Percentiles rank a stretch among this genome's conserved stretches.
Evolutionary conservation across 106 monocot genomes (phyloP).

Genomic region (Acorus calamus): DNA sequence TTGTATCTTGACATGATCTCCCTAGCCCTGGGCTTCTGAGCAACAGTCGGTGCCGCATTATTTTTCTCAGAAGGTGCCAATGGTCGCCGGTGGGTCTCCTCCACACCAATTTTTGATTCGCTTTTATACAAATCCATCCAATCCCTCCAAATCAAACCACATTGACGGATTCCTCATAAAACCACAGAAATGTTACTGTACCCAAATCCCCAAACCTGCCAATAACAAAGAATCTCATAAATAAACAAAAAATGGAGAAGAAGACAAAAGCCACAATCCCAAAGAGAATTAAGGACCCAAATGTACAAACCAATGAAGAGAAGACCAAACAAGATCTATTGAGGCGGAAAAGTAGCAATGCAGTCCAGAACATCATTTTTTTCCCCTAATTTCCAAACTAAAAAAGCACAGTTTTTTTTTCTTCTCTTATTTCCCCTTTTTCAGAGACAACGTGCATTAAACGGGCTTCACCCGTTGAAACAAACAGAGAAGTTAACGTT

Average conservation of each 20-base stretch:
- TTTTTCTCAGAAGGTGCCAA: conserved; percentile 60
- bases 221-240: not conserved
- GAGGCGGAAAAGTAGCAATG: too few species aligned
- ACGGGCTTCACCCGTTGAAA: too few species aligned
- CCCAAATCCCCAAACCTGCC: conserved; percentile 23
- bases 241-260: conserved; percentile 4
- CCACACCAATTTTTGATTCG: conserved; percentile 8
- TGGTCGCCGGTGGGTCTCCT: conserved; percentile 31
- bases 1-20: conserved; percentile 63
- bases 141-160: conserved; percentile 27
- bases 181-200: not conserved
- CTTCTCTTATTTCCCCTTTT: too few species aligned
- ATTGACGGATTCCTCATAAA: conserved; percentile 14
- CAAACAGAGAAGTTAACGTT: too few species aligned
- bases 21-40: conserved; percentile 25
- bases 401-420: too few species aligned
- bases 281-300: not conserved
- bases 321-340: too few species aligned
- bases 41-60: conserved; percentile 25
- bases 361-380: too few species aligned
- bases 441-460: too few species aligned
- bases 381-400: too few species aligned
- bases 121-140: conserved; percentile 38
- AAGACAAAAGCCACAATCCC: not conserved
- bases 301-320: too few species aligned